Percentiles rank a stretch among this genome's conserved stretches.
Conservation (phyloP, 352 stramenopile genomes). For the Thalassiosira gravida region DNA sequence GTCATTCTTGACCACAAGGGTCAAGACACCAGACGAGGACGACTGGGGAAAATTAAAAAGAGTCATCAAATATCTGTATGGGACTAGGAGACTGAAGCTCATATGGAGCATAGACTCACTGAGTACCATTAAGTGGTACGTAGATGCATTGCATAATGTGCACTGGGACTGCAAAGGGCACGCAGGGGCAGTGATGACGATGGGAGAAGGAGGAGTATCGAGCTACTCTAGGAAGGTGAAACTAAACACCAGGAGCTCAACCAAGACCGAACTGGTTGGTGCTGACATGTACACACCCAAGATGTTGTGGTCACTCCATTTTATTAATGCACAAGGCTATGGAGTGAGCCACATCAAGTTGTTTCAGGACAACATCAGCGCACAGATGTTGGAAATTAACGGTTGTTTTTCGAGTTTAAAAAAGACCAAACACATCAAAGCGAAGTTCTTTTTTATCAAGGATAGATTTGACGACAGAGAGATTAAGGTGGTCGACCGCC, state of each 20-base stretch:
- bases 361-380: conserved; percentile 1
- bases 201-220: conserved; percentile 30
- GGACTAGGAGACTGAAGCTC: conserved; percentile 29
- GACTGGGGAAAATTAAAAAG: conserved; percentile 55
- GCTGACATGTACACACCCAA: conserved; percentile 43
- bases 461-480: neutral
- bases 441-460: conserved; percentile 1
- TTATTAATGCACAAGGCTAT: neutral
- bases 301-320: conserved; percentile 40
- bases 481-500: neutral
- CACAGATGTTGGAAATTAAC: neutral
- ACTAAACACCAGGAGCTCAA: conserved; percentile 56
- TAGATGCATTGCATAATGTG: conserved; percentile 57
- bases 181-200: conserved; percentile 47
- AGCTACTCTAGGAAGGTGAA: conserved; percentile 44
- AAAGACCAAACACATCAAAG: conserved; percentile 2
- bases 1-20: conserved; percentile 43
- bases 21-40: conserved; percentile 42
- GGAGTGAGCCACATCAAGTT: neutral
- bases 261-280: conserved; percentile 56
- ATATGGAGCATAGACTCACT: conserved; percentile 1
- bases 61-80: conserved; percentile 46
- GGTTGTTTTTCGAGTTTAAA: neutral
- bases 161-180: conserved; percentile 60
- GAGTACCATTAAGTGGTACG: conserved; percentile 27